Base-by-base conservation (phyloP, 2,329 filamentous ascomycete species). In the Apiospora kogelbergensis region DNA sequence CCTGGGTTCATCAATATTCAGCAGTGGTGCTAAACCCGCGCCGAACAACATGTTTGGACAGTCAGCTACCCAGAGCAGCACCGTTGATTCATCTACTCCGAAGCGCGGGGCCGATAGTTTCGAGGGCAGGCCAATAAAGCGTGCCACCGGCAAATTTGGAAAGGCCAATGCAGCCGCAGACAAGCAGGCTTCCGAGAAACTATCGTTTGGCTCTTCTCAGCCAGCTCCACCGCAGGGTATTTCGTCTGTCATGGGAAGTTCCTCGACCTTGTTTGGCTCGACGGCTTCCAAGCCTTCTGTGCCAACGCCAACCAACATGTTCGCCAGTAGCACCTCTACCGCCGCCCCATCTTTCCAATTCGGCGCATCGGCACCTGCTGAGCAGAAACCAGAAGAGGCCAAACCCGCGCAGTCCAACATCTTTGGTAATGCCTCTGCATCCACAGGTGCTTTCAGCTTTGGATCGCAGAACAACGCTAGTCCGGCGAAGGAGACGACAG, bases 241-340 rank as follows among this genome's bases (percentile, higher is more conserved):
- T 6, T 73, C 69, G 67, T 74, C 64, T 26, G 45, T 15, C 40
- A 67, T 67, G 44, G 53, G 41, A 2, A 65, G 33, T 22, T 67
- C 69, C 9, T 45, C 64, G 17, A 40, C 78, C 24, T 68, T 80
- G 70, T 84, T 86, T 72, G 79, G 77, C 65, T 80, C 80, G 41
- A 82, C 81, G 67, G 80, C 80, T 20, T 81, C 85, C 74, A 83
- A 84, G 71, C 80, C 85, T 48, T 48, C 68, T 41, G 66, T 68
- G 10, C 42, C 74, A 24, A 64, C 73, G 3, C 48, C 73, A 53
- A 57, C 71, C 11, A 68, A 68, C 20, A 64, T 74, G n/a, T 78
- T 77, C 66, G 73, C 73, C 15, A 73, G 72, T 37, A 74, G 44
- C 33, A 68, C 70, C 17, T 20, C 70, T 41, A 57, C 72, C 11